phyloP scores from a whole-genome alignment of 1,139 yeast species.

The Suhomyces bokatorum region DNA sequence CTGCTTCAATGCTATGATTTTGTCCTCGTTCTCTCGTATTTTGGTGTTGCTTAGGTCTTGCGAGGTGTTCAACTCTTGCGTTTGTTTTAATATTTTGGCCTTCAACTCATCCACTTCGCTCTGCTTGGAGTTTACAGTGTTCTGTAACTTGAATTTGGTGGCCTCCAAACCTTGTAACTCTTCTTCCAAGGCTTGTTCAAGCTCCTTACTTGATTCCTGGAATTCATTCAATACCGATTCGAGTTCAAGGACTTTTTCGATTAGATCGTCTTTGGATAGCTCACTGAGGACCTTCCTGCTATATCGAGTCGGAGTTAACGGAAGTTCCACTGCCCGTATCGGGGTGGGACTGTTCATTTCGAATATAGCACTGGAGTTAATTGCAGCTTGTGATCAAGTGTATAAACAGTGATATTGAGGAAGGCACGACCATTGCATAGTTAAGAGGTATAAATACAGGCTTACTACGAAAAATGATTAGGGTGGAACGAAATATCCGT shows the following conservation, averaged over 20 bases:
- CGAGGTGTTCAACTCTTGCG: conserved; percentile 25
- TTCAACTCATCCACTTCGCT: conserved; percentile 17
- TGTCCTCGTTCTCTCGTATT: conserved; percentile 22
- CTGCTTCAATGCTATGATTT: conserved; percentile 27
- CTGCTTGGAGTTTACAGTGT: conserved; percentile 19
- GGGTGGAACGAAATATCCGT: too few species aligned
- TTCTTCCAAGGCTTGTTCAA: conserved; percentile 47
- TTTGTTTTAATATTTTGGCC: conserved; percentile 17
- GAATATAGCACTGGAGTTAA: not conserved
- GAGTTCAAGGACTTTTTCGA: conserved; percentile 34
- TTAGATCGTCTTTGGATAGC: conserved; percentile 30
- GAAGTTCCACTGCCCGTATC: conserved; percentile 5
- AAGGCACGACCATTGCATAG: not conserved
- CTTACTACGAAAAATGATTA: too few species aligned
- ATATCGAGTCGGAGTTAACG: conserved; percentile 16
- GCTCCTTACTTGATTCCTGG: conserved; percentile 45
- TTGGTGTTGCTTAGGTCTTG: conserved; percentile 22
- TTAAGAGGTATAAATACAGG: not conserved
- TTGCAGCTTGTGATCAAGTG: not conserved
- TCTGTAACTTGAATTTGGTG: conserved; percentile 23
- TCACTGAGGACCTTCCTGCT: conserved; percentile 17
- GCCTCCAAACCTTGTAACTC: conserved; percentile 39
- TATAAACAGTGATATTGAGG: conserved; percentile 1
- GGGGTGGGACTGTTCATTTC: conserved; percentile 16
- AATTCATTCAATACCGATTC: conserved; percentile 42